A percentile compares a stretch with the other conserved stretches of the same genome.
phyloP scores from a whole-genome alignment of 768 basidiomycete species.

The Gautieria morchelliformis region DNA sequence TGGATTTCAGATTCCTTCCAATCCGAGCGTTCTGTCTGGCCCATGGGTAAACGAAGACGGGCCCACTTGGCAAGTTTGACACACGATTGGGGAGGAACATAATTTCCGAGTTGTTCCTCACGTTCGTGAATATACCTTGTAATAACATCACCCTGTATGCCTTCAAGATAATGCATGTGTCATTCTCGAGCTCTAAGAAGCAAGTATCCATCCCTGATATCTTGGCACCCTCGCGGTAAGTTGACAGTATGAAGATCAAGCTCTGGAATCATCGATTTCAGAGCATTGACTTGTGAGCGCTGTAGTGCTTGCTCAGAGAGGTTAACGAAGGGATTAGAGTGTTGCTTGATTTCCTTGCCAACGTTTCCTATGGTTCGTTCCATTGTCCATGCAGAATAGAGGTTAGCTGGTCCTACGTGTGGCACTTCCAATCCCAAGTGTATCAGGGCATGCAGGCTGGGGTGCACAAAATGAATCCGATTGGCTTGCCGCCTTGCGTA shows the following conservation, averaged over 20 bases:
- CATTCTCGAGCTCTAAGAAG: not conserved
- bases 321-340: too few species aligned
- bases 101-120: not conserved
- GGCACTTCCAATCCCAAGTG: slow-evolving; percentile 21
- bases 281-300: not conserved
- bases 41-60: not conserved
- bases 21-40: not conserved
- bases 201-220: not conserved
- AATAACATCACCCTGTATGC: not conserved
- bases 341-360: too few species aligned
- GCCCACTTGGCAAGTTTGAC: not conserved
- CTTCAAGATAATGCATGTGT: not conserved
- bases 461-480: slow-evolving; percentile 26
- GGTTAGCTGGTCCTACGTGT: slow-evolving; percentile 15
- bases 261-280: not conserved
- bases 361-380: too few species aligned
- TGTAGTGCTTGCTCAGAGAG: too few species aligned
- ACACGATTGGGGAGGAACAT: not conserved
- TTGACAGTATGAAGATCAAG: not conserved
- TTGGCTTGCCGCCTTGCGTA: slow-evolving; percentile 21
- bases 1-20: slow-evolving; percentile 2
- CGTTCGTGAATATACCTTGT: too few species aligned
- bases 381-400: too few species aligned
- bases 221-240: not conserved
- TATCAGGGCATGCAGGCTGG: slow-evolving; percentile 22